These are phyloP conservation scores for Candida silvicultrix DNA, from an alignment of 805 yeast genomes.

Conservation along the genomic window DNA sequence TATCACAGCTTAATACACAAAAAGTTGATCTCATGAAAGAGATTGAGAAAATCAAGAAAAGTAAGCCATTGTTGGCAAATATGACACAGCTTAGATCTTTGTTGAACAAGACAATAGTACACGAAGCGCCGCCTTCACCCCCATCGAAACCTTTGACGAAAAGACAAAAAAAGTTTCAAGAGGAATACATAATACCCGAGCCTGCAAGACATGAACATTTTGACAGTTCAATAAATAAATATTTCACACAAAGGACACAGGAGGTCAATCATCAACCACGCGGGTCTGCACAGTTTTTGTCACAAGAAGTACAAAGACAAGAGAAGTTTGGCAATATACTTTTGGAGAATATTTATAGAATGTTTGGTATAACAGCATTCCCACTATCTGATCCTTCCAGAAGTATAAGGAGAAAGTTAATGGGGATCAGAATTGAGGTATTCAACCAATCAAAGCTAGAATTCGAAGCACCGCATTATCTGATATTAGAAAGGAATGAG, in stretches of 20 bases:
- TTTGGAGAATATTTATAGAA: constrained; percentile 28
- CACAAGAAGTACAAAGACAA: neutral
- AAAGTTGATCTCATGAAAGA: constrained; percentile 17
- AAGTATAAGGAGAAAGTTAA: constrained; percentile 14
- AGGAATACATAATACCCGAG: constrained; percentile 14
- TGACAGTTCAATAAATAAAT: constrained; percentile 18
- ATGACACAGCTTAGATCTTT: constrained; percentile 22
- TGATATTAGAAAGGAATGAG: constrained; percentile 24
- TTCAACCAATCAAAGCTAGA: constrained; percentile 21
- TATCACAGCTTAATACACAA: constrained; percentile 15
- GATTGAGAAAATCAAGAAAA: constrained; percentile 19
- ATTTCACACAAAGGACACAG: constrained; percentile 11
- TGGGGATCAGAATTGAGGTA: constrained; percentile 34
- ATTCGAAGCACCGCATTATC: constrained; percentile 30
- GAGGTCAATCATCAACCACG: no score
- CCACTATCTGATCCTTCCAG: constrained; percentile 32
- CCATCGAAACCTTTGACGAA: neutral
- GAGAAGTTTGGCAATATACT: constrained; percentile 13
- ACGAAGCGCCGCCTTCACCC: neutral
- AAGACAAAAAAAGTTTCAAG: constrained; percentile 6
- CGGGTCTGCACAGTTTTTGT: no score
- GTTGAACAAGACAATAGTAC: constrained; percentile 1
- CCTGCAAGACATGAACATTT: constrained; percentile 22
- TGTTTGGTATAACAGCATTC: constrained; percentile 33
- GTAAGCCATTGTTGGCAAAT: constrained; percentile 18